These are phyloP conservation scores for Paecilomyces dactylethromorphus DNA, from an alignment of 2,329 filamentous ascomycete species.

Conservation along the genomic window DNA sequence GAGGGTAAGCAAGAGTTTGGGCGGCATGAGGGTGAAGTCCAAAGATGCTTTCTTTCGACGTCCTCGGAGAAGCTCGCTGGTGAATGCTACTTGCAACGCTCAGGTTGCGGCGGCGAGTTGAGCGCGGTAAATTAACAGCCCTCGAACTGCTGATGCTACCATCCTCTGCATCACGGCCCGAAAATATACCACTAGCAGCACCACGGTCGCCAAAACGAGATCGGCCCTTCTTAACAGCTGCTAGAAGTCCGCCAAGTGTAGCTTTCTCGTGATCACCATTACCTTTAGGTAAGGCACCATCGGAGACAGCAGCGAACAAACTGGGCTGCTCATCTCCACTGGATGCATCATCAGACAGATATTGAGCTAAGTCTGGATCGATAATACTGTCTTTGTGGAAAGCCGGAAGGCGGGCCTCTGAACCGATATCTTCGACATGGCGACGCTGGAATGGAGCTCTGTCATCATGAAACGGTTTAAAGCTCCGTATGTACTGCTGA, in stretches of 20 bases:
- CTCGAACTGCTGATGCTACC: slow-evolving; percentile 58
- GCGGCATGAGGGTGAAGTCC: slow-evolving; percentile 24
- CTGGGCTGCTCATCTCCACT: slow-evolving; percentile 89
- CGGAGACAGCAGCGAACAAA: slow-evolving; percentile 68
- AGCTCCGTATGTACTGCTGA: slow-evolving; percentile 71
- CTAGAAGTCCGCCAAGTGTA: slow-evolving; percentile 65
- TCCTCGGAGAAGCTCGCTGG: slow-evolving; percentile 63
- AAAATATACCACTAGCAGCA: slow-evolving; percentile 62
- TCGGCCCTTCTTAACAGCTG: slow-evolving; percentile 68
- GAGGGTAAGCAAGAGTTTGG: slow-evolving; percentile 36
- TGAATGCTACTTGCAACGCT: slow-evolving; percentile 75
- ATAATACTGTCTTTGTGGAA: slow-evolving; percentile 99
- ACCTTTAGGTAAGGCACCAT: slow-evolving; percentile 57
- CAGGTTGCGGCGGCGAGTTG: slow-evolving; percentile 68
- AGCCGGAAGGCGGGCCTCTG: slow-evolving; percentile 67
- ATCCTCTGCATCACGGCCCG: slow-evolving; percentile 58
- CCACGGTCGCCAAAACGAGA: slow-evolving; percentile 68
- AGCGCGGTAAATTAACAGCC: slow-evolving; percentile 55
- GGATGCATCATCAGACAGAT: slow-evolving; percentile 89
- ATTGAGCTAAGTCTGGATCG: slow-evolving; percentile 88
- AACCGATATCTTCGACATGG: slow-evolving; percentile 58
- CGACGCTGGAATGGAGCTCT: slow-evolving; percentile 81
- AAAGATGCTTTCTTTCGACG: slow-evolving; percentile 50
- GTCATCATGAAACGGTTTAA: slow-evolving; percentile 68
- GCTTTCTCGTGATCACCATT: slow-evolving; percentile 65